Conservation (phyloP, 2,329 filamentous ascomycete genomes). For the Hypoxylon sp. region DNA sequence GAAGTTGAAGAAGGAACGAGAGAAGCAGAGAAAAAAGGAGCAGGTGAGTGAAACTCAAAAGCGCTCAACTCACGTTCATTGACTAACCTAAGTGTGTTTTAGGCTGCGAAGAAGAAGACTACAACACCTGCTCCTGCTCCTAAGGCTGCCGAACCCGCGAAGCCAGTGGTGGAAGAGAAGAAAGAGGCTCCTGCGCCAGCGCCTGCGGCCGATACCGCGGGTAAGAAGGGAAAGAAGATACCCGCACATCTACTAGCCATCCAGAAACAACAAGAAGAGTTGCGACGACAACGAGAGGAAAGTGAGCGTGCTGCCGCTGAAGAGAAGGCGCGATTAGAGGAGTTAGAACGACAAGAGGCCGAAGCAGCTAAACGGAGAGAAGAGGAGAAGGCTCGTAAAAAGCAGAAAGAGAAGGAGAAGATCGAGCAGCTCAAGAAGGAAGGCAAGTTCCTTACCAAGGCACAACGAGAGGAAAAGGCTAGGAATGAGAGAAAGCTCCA, state of each 20-base stretch:
- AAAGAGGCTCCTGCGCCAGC: conserved; percentile 62
- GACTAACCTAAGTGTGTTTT: conserved; percentile 17
- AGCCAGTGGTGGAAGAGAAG: conserved; percentile 65
- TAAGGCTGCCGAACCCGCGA: conserved; percentile 71
- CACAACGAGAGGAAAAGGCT: conserved; percentile 85
- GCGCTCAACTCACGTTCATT: background rate
- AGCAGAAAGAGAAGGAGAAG: conserved; percentile 88
- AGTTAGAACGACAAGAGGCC: conserved; percentile 73
- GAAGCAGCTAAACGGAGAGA: conserved; percentile 80
- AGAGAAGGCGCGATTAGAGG: conserved; percentile 75
- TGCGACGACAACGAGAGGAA: conserved; percentile 77
- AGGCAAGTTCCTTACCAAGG: conserved; percentile 88
- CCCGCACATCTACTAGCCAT: conserved; percentile 79
- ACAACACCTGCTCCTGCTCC: conserved; percentile 63
- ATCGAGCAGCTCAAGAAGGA: conserved; percentile 90
- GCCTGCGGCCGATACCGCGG: conserved; percentile 62
- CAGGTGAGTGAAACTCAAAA: conserved; percentile 70
- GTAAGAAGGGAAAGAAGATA: conserved; percentile 91
- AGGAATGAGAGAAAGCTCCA: conserved; percentile 84
- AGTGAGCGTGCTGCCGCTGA: conserved; percentile 71
- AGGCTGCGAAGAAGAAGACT: conserved; percentile 89
- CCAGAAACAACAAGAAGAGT: conserved; percentile 86
- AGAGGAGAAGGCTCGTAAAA: conserved; percentile 82
- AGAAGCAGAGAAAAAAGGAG: conserved; percentile 99
- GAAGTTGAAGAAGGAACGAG: conserved; percentile 96